These are phyloP conservation scores for Kwoniella newhampshirensis DNA, from an alignment of 768 basidiomycete genomes.

Conservation along the genomic window DNA sequence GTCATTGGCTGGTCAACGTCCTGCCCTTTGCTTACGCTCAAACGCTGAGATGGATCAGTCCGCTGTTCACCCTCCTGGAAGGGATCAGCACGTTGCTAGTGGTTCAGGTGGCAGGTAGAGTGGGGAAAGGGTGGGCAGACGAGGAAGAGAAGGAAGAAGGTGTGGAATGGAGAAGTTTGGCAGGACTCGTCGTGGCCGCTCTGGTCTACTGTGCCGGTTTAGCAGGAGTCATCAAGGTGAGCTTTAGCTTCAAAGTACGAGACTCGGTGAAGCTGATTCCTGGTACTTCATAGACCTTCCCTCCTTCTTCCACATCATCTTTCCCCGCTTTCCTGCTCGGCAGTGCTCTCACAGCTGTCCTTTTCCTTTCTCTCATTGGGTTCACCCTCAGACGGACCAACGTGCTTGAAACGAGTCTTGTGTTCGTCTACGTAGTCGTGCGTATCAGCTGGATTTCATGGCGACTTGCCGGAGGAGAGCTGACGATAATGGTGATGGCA, in stretches of 20 bases:
- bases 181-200: constrained; percentile 42
- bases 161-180: constrained; percentile 51
- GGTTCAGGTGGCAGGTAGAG: constrained; percentile 48
- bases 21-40: constrained; percentile 49
- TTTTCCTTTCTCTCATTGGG: constrained; percentile 89
- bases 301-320: constrained; percentile 76
- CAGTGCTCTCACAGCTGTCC: constrained; percentile 77
- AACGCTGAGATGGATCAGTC: constrained; percentile 46
- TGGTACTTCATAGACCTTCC: constrained; percentile 60
- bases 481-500: constrained; percentile 6
- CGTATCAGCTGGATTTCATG: constrained; percentile 4
- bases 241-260: neutral
- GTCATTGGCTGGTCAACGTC: constrained; percentile 36
- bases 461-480: too few species aligned
- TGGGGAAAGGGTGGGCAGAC: constrained; percentile 53
- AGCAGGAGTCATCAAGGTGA: constrained; percentile 44
- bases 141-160: constrained; percentile 51
- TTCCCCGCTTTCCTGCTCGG: constrained; percentile 86
- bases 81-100: constrained; percentile 51
- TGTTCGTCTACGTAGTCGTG: constrained; percentile 76
- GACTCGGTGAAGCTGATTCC: too few species aligned
- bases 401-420: constrained; percentile 83
- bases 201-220: constrained; percentile 46
- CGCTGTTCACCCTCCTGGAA: constrained; percentile 53
- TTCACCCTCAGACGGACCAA: constrained; percentile 85